These are phyloP conservation scores for Elymus sibiricus DNA, from an alignment of 176 grass and related monocot species.

Conservation along the genomic window DNA sequence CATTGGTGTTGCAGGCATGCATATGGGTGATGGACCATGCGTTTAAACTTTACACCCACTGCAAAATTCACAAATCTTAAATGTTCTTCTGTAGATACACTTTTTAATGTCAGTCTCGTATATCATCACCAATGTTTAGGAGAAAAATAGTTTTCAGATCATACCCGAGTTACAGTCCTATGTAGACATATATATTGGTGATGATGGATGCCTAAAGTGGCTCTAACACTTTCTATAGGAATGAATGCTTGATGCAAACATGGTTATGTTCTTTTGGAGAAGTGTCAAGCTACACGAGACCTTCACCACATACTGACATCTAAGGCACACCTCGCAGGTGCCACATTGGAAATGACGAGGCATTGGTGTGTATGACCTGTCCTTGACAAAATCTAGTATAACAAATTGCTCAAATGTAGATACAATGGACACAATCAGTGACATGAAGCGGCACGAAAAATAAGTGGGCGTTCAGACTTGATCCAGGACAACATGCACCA, in stretches of 20 bases:
- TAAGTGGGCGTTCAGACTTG: no score
- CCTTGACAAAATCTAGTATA: not conserved
- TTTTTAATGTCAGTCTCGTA: not conserved
- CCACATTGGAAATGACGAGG: not conserved
- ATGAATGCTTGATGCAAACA: not conserved
- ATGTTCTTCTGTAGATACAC: not conserved
- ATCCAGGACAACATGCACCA: no score
- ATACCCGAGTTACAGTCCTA: not conserved
- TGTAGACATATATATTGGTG: not conserved
- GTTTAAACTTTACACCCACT: not conserved
- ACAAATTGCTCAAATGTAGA: not conserved
- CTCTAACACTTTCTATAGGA: not conserved
- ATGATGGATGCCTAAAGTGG: not conserved
- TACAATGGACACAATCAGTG: no score
- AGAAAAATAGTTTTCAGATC: not conserved
- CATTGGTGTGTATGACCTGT: not conserved
- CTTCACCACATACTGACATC: not conserved
- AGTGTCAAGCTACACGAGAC: not conserved
- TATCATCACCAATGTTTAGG: not conserved
- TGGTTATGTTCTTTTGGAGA: not conserved
- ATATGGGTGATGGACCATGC: not conserved
- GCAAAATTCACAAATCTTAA: not conserved
- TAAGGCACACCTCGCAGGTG: not conserved
- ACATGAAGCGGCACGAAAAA: no score
- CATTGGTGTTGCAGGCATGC: not conserved